These are phyloP conservation scores for Datisca glomerata DNA, from an alignment of 306 rosid genomes.

Conservation along the genomic window DNA sequence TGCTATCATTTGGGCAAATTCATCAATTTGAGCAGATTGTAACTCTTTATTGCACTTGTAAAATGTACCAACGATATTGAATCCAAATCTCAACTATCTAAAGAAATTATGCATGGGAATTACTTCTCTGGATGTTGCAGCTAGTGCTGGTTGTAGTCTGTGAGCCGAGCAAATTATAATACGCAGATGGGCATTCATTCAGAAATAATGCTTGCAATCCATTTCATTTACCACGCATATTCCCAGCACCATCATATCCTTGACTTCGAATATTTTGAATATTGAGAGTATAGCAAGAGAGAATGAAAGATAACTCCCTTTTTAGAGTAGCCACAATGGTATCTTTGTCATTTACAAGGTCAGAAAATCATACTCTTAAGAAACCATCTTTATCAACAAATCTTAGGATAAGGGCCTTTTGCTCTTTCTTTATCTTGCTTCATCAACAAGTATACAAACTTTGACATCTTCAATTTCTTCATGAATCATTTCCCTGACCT, in stretches of 20 bases:
- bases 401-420: no score
- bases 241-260: constrained; percentile 7
- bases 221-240: constrained; percentile 4
- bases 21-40: not conserved
- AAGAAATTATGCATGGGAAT: not conserved
- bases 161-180: no score
- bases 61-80: no score
- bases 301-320: not conserved
- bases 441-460: no score
- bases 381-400: no score
- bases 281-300: not conserved
- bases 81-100: no score
- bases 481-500: no score
- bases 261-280: not conserved
- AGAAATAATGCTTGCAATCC: constrained; percentile 4
- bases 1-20: not conserved
- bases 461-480: no score
- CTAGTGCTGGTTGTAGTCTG: not conserved
- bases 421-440: no score
- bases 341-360: no score
- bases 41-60: not conserved
- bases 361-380: no score
- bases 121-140: constrained; percentile 1
- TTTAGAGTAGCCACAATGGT: no score
- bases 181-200: not conserved